Conservation (phyloP, 2,329 filamentous ascomycete species). For the Aureobasidium musti region DNA sequence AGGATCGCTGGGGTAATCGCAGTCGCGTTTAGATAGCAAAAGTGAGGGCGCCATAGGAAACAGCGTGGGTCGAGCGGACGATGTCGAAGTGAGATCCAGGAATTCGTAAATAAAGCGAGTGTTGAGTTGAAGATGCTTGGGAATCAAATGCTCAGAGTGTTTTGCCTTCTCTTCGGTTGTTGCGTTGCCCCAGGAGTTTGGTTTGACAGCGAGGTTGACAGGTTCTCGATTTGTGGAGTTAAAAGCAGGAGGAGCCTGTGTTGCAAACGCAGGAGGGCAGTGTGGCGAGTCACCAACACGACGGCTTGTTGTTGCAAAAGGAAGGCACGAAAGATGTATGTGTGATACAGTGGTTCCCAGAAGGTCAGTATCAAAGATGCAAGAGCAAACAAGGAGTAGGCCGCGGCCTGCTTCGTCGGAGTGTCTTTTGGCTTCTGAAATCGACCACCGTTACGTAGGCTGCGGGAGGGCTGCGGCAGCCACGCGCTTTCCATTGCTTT, state of each 20-base stretch:
- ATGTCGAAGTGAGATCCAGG: background rate
- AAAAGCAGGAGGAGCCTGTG: background rate
- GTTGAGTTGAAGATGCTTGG: background rate
- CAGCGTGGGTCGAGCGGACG: background rate
- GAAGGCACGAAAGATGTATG: background rate
- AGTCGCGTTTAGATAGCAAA: slow-evolving; percentile 9
- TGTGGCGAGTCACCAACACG: background rate
- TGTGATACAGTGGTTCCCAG: background rate
- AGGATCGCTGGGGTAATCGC: background rate
- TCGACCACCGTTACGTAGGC: slow-evolving; percentile 10
- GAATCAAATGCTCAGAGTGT: background rate
- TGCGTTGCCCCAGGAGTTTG: slow-evolving; percentile 19
- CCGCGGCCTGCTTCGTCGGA: background rate
- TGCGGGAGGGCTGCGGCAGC: background rate
- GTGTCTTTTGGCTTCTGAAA: slow-evolving; percentile 2
- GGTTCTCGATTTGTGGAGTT: background rate
- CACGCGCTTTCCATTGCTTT: too few relatives aligned
- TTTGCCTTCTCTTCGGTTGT: background rate
- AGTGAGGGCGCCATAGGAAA: slow-evolving; percentile 21
- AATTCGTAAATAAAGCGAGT: background rate
- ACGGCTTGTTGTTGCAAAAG: background rate
- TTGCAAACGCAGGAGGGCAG: background rate
- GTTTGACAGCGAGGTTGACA: slow-evolving; percentile 8
- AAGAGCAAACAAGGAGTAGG: slow-evolving; percentile 6
- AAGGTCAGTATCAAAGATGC: background rate